Conservation (phyloP, 1,139 yeast species). For the Schwanniomyces etchellsii region DNA sequence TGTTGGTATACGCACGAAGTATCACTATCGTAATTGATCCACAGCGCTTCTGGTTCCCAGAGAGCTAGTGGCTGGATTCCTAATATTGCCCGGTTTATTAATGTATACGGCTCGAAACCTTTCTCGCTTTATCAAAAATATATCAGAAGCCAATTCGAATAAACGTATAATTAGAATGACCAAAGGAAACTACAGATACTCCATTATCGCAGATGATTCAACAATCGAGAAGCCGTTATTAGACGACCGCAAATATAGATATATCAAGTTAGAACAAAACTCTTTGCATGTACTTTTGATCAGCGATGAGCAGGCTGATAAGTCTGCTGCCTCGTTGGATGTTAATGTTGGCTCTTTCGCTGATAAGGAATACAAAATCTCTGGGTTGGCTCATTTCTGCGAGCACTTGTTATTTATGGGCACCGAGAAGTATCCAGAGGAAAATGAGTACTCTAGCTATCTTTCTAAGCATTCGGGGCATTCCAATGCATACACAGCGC, state of each 20-base stretch:
- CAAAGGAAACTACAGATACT: conserved; percentile 7
- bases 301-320: conserved; percentile 81
- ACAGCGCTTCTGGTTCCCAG: too few species aligned
- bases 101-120: too few species aligned
- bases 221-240: conserved; percentile 52
- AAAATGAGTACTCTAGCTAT: conserved; percentile 79
- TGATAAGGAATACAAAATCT: conserved; percentile 61
- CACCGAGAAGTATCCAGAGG: conserved; percentile 86
- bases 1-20: not conserved
- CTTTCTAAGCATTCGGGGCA: conserved; percentile 64
- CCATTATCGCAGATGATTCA: conserved; percentile 15
- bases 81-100: too few species aligned
- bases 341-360: conserved; percentile 88
- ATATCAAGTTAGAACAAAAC: conserved; percentile 56
- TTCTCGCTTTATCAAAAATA: too few species aligned
- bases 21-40: too few species aligned
- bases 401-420: conserved; percentile 97
- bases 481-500: conserved; percentile 82
- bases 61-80: too few species aligned
- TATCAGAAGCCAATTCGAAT: too few species aligned
- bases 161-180: too few species aligned
- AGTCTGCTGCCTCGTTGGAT: conserved; percentile 88
- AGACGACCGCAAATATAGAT: conserved; percentile 73
- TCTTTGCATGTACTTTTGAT: conserved; percentile 70
- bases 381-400: conserved; percentile 95